phyloP scores from a whole-genome alignment of 768 basidiomycete species.

The Pleurotus citrinopileatus region DNA sequence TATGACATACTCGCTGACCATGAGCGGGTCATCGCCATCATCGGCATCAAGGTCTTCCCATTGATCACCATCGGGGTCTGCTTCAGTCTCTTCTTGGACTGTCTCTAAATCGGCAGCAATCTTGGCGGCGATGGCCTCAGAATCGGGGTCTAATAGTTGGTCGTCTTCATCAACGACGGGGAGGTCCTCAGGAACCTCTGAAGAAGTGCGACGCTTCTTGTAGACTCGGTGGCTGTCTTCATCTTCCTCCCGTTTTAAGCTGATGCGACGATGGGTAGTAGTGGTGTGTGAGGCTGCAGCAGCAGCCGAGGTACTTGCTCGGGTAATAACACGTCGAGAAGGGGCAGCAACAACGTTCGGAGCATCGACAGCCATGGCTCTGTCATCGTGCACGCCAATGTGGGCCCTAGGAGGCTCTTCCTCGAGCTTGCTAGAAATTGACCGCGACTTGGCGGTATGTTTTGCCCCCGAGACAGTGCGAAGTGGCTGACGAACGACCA shows the following conservation, averaged over 20 bases:
- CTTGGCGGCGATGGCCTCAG: conserved; percentile 42
- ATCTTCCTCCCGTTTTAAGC: conserved; percentile 34
- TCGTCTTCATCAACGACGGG: conserved; percentile 29
- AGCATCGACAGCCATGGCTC: conserved; percentile 54
- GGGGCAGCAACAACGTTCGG: conserved; percentile 36
- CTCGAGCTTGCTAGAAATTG: conserved; percentile 23
- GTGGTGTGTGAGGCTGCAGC: too few species aligned
- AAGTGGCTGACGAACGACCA: conserved; percentile 46
- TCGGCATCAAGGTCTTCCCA: conserved; percentile 96
- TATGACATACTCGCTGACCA: conserved; percentile 95
- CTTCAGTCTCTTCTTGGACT: conserved; percentile 54
- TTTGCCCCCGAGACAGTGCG: conserved; percentile 45
- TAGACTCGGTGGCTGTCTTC: conserved; percentile 57
- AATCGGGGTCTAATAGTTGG: conserved; percentile 29
- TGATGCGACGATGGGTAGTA: conserved; percentile 20
- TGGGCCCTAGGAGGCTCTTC: conserved; percentile 23
- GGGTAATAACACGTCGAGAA: neutral
- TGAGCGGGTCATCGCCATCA: conserved; percentile 89
- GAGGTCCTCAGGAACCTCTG: conserved; percentile 59
- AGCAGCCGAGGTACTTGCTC: conserved; percentile 7
- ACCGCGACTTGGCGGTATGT: conserved; percentile 20
- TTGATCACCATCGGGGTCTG: conserved; percentile 56
- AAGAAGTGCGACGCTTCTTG: conserved; percentile 74
- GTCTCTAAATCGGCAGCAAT: conserved; percentile 50
- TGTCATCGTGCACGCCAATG: conserved; percentile 35